Percentiles rank a stretch among this genome's conserved stretches.
Conservation (phyloP, 495 filamentous ascomycete genomes). For the Penicillium ochrochloron region DNA sequence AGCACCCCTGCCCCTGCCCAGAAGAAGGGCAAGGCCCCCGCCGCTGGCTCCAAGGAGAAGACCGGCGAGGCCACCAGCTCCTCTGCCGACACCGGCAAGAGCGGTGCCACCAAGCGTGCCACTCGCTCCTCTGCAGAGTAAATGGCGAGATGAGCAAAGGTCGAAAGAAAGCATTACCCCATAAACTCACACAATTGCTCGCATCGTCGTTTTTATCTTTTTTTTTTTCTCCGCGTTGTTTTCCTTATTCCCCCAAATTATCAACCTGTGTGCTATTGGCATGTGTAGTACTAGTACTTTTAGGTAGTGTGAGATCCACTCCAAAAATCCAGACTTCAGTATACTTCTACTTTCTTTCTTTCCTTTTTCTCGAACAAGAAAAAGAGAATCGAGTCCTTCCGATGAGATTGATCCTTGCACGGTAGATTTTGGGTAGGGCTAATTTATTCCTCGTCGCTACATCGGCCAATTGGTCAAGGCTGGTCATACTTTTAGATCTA, state of each 20-base stretch:
- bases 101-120: slow-evolving; percentile 66
- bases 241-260: slow-evolving; percentile 21
- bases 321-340: slow-evolving; percentile 20
- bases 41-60: slow-evolving; percentile 79
- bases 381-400: background rate
- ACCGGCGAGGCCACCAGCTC: slow-evolving; percentile 67
- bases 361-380: background rate
- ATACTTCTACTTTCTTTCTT: slow-evolving; percentile 11
- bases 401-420: no score
- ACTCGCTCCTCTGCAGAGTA: slow-evolving; percentile 62
- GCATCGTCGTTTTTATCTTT: background rate
- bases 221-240: slow-evolving; percentile 15
- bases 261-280: slow-evolving; percentile 18
- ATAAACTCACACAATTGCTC: slow-evolving; percentile 19
- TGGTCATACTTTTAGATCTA: background rate
- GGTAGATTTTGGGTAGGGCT: background rate
- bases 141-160: slow-evolving; percentile 20
- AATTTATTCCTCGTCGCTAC: background rate
- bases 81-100: slow-evolving; percentile 68
- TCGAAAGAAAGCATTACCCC: slow-evolving; percentile 19
- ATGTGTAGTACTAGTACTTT: slow-evolving; percentile 26
- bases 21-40: slow-evolving; percentile 74
- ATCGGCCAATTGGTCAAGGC: background rate
- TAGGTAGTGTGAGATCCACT: slow-evolving; percentile 26
- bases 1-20: slow-evolving; percentile 60